These are phyloP conservation scores for Senna siamea DNA, from an alignment of 306 rosid genomes.

Conservation along the genomic window DNA sequence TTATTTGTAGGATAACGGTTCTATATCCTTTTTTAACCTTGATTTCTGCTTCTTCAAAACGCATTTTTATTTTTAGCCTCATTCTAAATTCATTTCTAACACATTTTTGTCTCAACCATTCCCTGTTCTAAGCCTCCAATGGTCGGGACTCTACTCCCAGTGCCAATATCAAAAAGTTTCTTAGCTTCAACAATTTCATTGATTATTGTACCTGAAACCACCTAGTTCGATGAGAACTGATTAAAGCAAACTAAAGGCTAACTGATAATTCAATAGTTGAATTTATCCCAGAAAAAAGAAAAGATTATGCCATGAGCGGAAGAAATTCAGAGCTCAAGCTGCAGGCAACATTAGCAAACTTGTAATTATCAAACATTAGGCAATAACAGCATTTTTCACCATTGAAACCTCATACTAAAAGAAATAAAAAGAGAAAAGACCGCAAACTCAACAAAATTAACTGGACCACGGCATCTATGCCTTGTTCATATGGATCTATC, in stretches of 20 bases:
- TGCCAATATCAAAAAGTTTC: background rate
- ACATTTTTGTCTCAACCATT: background rate
- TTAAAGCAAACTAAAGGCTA: too few species aligned
- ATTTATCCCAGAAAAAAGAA: too few species aligned
- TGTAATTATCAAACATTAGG: too few species aligned
- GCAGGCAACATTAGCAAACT: too few species aligned
- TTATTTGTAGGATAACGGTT: background rate
- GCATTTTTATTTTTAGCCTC: background rate
- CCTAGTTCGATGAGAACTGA: too few species aligned
- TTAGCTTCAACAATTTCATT: too few species aligned
- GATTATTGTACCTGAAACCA: too few species aligned
- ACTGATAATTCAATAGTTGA: too few species aligned
- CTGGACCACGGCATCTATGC: background rate
- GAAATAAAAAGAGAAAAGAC: background rate
- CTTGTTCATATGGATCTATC: background rate
- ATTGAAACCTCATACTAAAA: background rate
- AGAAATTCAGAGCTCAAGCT: too few species aligned
- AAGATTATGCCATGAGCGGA: too few species aligned
- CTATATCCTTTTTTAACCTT: background rate
- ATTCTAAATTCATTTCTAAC: background rate
- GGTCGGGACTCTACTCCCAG: background rate
- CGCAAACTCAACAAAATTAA: background rate
- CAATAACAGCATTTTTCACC: constrained; percentile 1
- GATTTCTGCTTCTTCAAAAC: background rate
- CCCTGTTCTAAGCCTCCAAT: background rate